Evolutionary conservation across 768 basidiomycete genomes (phyloP).

Genomic region (Collybiopsis confluens): DNA sequence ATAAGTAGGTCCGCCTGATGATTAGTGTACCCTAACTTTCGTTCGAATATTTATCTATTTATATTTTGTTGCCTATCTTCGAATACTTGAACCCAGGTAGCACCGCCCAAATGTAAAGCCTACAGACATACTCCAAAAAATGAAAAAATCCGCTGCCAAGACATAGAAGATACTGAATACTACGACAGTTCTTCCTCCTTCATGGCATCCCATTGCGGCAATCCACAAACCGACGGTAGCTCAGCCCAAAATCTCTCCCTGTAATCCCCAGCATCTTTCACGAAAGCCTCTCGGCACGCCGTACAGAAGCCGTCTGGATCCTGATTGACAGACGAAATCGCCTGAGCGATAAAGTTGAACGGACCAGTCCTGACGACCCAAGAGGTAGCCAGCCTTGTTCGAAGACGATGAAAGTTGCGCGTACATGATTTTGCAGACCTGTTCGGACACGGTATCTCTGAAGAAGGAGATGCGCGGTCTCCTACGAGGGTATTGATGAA

Average conservation of each 20-base stretch:
- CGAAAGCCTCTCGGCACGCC: slow-evolving; percentile 39
- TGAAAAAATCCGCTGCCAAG: too few relatives aligned
- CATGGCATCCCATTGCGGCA: slow-evolving; percentile 45
- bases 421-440: slow-evolving; percentile 23
- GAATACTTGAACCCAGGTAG: too few relatives aligned
- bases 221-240: slow-evolving; percentile 39
- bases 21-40: too few relatives aligned
- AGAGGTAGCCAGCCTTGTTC: slow-evolving; percentile 38
- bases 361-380: slow-evolving; percentile 51
- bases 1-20: too few relatives aligned
- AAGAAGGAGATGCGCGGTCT: slow-evolving; percentile 20
- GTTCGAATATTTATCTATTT: too few relatives aligned
- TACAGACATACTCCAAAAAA: too few relatives aligned
- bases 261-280: slow-evolving; percentile 30
- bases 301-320: slow-evolving; percentile 38
- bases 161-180: too few relatives aligned
- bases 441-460: slow-evolving; percentile 22
- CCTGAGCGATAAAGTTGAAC: slow-evolving; percentile 50
- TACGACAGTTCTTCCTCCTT: slow-evolving; percentile 23
- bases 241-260: slow-evolving; percentile 43
- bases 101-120: too few relatives aligned
- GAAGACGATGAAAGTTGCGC: slow-evolving; percentile 38
- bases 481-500: slow-evolving; percentile 44
- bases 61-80: too few relatives aligned
- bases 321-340: slow-evolving; percentile 30